A percentile compares a stretch with the other conserved stretches of the same genome.
These are phyloP conservation scores for Nemania sp. DNA, from an alignment of 2,329 filamentous ascomycete species.

Conservation along the genomic window DNA sequence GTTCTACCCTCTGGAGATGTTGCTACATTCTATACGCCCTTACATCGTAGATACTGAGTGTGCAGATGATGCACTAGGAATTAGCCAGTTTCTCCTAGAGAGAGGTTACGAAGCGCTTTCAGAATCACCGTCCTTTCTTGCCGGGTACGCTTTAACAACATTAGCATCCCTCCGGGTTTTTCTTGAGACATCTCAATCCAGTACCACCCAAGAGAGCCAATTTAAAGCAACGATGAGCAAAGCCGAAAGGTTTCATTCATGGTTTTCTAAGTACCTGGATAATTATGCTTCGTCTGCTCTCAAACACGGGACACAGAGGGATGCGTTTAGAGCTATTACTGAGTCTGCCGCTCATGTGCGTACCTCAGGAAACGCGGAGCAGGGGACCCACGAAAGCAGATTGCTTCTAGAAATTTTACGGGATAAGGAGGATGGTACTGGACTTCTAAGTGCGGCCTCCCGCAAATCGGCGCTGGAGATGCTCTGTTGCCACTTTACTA, in stretches of 20 bases:
- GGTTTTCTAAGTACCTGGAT: constrained; percentile 79
- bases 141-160: constrained; percentile 82
- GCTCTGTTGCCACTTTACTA: constrained; percentile 80
- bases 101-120: constrained; percentile 74
- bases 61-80: constrained; percentile 88
- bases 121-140: constrained; percentile 78
- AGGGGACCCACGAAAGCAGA: constrained; percentile 79
- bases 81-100: constrained; percentile 84
- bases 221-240: constrained; percentile 81
- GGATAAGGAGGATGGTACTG: constrained; percentile 72
- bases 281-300: constrained; percentile 69
- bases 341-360: constrained; percentile 75
- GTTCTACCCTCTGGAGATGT: constrained; percentile 90
- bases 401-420: constrained; percentile 83
- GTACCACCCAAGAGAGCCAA: constrained; percentile 86
- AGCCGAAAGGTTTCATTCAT: constrained; percentile 79
- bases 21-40: constrained; percentile 81
- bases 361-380: constrained; percentile 75
- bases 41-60: constrained; percentile 88
- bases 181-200: constrained; percentile 78
- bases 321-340: constrained; percentile 75
- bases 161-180: constrained; percentile 83
- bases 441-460: constrained; percentile 77
- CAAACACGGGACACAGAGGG: constrained; percentile 60
- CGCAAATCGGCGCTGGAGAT: constrained; percentile 76